Evolutionary conservation across 1,139 yeast species (phyloP).

Genomic region (Chernovozyma sophiae-reginae): DNA sequence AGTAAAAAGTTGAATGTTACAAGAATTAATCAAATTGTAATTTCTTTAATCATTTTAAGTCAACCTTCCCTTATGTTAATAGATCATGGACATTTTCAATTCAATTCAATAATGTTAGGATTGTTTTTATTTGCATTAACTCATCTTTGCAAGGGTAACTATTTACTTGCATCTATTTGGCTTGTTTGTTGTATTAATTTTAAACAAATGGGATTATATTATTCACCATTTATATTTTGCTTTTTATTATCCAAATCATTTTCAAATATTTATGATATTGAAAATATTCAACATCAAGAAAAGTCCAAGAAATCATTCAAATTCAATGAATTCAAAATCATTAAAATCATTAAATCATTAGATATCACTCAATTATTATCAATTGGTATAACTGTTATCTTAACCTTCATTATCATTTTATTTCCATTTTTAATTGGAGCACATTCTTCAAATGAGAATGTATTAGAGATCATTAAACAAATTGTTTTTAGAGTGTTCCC

Average conservation of each 20-base stretch:
- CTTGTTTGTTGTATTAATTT: constrained; percentile 76
- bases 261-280: constrained; percentile 17
- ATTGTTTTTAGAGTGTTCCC: constrained; percentile 77
- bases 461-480: constrained; percentile 23
- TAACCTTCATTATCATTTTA: constrained; percentile 49
- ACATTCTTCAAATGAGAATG: constrained; percentile 10
- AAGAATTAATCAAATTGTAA: constrained; percentile 72
- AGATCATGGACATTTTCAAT: constrained; percentile 98
- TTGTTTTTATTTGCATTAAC: constrained; percentile 65
- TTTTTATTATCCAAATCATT: constrained; percentile 54
- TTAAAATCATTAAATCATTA: constrained; percentile 16
- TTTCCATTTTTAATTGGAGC: constrained; percentile 53
- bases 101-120: constrained; percentile 92
- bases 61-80: constrained; percentile 81
- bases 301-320: neutral
- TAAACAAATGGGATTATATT: constrained; percentile 95
- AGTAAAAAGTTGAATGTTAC: constrained; percentile 52
- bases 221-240: constrained; percentile 83
- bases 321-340: neutral
- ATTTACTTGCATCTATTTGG: constrained; percentile 69
- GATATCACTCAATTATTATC: constrained; percentile 49
- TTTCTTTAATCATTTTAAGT: constrained; percentile 68
- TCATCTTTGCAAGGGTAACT: constrained; percentile 60
- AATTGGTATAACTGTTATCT: constrained; percentile 60
- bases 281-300: constrained; percentile 7